Evolutionary conservation across 192 early-diverging fungal genomes (phyloP).

Genomic region (Phlyctochytrium bullatum): DNA sequence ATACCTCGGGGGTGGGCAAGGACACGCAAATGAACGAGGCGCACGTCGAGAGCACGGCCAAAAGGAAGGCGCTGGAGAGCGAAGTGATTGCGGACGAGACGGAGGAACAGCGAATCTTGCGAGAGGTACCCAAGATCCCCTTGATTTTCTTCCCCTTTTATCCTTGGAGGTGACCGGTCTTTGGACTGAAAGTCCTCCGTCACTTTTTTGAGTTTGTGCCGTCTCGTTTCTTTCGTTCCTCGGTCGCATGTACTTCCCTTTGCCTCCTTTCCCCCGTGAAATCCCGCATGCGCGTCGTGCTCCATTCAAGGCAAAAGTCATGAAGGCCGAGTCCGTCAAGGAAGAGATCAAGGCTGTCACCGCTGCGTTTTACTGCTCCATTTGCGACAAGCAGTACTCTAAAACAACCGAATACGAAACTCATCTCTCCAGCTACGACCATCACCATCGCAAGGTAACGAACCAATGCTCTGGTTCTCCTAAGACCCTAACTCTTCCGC

Average conservation of each 20-base stretch:
- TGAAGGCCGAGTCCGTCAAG: slow-evolving; percentile 48
- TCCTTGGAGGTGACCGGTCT: not conserved
- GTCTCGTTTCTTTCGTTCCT: slow-evolving; percentile 10
- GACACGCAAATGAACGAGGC: slow-evolving; percentile 52
- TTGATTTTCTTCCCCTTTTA: slow-evolving; percentile 12
- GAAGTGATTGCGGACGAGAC: slow-evolving; percentile 69
- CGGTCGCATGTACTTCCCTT: slow-evolving; percentile 4
- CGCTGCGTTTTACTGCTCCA: slow-evolving; percentile 71
- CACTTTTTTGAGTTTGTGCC: too few species aligned
- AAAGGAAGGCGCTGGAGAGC: slow-evolving; percentile 59
- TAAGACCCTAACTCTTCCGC: not conserved
- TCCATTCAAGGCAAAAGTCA: slow-evolving; percentile 42
- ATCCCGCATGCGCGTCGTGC: not conserved
- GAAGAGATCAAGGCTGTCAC: slow-evolving; percentile 56
- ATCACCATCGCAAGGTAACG: slow-evolving; percentile 69
- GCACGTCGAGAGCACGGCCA: slow-evolving; percentile 56
- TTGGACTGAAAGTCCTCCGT: not conserved
- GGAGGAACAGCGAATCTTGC: slow-evolving; percentile 42
- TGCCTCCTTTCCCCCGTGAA: slow-evolving; percentile 10
- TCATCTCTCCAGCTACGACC: slow-evolving; percentile 75
- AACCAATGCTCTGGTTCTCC: not conserved
- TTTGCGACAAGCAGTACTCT: slow-evolving; percentile 79
- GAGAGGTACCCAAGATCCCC: too few species aligned
- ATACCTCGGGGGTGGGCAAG: slow-evolving; percentile 66
- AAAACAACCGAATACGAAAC: slow-evolving; percentile 74